phyloP scores from a whole-genome alignment of 208 protist species.

The Trypanosoma cruzi region DNA sequence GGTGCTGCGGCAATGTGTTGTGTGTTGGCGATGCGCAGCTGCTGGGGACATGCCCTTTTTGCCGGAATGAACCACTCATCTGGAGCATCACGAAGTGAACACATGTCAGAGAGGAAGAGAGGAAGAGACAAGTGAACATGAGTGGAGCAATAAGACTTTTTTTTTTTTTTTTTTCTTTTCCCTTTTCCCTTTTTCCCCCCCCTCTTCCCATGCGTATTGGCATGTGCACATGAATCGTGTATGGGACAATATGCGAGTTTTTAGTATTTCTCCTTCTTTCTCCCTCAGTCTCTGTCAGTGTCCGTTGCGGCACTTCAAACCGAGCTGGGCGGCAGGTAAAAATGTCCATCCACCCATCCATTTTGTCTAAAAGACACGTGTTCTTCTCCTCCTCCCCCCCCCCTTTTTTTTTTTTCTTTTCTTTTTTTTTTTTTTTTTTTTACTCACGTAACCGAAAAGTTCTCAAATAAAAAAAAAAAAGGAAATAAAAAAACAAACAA shows the following conservation, averaged over 20 bases:
- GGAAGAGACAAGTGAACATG: background rate
- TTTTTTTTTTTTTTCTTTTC: background rate
- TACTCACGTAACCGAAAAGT: conserved; percentile 4
- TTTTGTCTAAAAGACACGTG: too few species aligned
- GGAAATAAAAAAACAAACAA: conserved; percentile 8
- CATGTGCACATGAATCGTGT: too few species aligned
- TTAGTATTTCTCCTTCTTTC: too few species aligned
- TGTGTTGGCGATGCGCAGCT: conserved; percentile 81
- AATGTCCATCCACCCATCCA: too few species aligned
- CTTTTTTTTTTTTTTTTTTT: conserved; percentile 3
- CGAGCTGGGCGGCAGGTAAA: too few species aligned
- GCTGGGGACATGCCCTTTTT: conserved; percentile 83
- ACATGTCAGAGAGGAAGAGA: too few species aligned
- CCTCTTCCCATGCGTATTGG: background rate
- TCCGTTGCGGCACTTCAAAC: too few species aligned
- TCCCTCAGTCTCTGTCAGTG: too few species aligned
- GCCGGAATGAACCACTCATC: conserved; percentile 72
- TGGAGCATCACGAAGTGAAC: conserved; percentile 64
- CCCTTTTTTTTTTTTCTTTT: background rate
- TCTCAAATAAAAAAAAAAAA: background rate
- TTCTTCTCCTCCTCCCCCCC: too few species aligned
- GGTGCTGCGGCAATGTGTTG: conserved; percentile 85
- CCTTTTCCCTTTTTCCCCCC: background rate
- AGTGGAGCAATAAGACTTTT: background rate
- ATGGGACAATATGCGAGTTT: too few species aligned